These are phyloP conservation scores for Globisporangium middletonii DNA, from an alignment of 352 stramenopile genomes.

Conservation along the genomic window DNA sequence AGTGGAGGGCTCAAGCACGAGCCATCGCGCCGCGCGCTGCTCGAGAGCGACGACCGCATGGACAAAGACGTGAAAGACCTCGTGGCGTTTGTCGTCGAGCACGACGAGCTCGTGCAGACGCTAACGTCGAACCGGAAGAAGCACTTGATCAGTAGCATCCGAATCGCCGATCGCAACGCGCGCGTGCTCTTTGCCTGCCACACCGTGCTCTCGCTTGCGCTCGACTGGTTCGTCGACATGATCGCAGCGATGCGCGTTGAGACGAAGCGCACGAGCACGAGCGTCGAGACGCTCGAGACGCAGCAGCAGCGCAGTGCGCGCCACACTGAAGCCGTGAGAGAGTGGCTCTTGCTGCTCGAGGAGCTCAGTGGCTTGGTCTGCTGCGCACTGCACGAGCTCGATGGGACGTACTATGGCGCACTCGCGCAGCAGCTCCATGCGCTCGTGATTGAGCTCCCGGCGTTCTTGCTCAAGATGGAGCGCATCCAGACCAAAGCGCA, in stretches of 20 bases:
- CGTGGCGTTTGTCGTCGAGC: slow-evolving; percentile 21
- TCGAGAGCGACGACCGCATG: slow-evolving; percentile 1
- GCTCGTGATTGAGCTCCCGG: slow-evolving; percentile 25
- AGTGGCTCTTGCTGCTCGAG: slow-evolving; percentile 38
- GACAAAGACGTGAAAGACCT: slow-evolving; percentile 23
- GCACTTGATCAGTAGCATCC: slow-evolving; percentile 21
- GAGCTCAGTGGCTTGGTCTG: slow-evolving; percentile 33
- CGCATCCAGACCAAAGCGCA: slow-evolving; percentile 22
- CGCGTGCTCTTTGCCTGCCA: slow-evolving; percentile 28
- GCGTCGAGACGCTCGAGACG: background rate
- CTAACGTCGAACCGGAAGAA: slow-evolving; percentile 38
- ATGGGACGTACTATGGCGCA: slow-evolving; percentile 28
- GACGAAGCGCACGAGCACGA: background rate
- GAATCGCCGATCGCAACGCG: slow-evolving; percentile 24
- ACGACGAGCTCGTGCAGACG: slow-evolving; percentile 22
- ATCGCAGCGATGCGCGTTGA: slow-evolving; percentile 5
- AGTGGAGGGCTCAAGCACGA: no score
- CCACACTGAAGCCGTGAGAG: slow-evolving; percentile 1
- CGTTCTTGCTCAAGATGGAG: slow-evolving; percentile 40
- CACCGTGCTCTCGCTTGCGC: slow-evolving; percentile 23
- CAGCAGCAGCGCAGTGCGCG: background rate
- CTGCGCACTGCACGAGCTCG: slow-evolving; percentile 32
- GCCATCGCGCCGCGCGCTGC: no score
- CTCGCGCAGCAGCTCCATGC: slow-evolving; percentile 23
- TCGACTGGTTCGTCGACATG: slow-evolving; percentile 37